phyloP scores from a whole-genome alignment of 176 grass and related monocot species.

The Ananas comosus region DNA sequence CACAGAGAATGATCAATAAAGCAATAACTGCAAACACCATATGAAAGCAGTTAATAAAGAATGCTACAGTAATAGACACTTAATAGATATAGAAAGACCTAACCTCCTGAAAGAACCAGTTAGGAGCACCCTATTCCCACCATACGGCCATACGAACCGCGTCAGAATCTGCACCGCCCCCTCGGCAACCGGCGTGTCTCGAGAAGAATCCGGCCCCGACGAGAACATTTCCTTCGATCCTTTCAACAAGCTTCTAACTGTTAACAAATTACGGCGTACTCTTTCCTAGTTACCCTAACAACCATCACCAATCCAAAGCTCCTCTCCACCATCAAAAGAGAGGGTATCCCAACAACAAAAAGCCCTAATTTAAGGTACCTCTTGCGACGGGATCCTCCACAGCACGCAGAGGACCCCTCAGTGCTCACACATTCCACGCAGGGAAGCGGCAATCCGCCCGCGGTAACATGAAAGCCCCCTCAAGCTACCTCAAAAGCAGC shows the following conservation, averaged over 20 bases:
- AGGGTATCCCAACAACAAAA: constrained; percentile 10
- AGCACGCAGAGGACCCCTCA: constrained; percentile 45
- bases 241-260: neutral
- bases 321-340: neutral
- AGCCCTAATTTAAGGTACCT: constrained; percentile 43
- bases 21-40: neutral
- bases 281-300: neutral
- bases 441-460: constrained; percentile 1
- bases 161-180: constrained; percentile 34
- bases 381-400: constrained; percentile 66
- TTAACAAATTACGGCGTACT: neutral
- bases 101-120: constrained; percentile 79
- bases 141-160: constrained; percentile 83
- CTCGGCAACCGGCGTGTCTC: constrained; percentile 29
- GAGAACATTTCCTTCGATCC: constrained; percentile 50
- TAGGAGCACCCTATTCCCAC: constrained; percentile 76
- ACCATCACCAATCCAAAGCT: constrained; percentile 6
- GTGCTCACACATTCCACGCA: constrained; percentile 42
- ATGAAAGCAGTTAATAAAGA: neutral
- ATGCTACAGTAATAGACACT: neutral
- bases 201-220: constrained; percentile 48
- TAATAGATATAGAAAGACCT: neutral
- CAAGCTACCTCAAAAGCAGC: neutral
- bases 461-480: neutral
- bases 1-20: neutral